Evolutionary conservation across 2,329 filamentous ascomycete species (phyloP), one percentile per base, ranked within the genome.

Genomic region (Cladosporium sphaerospermum): DNA sequence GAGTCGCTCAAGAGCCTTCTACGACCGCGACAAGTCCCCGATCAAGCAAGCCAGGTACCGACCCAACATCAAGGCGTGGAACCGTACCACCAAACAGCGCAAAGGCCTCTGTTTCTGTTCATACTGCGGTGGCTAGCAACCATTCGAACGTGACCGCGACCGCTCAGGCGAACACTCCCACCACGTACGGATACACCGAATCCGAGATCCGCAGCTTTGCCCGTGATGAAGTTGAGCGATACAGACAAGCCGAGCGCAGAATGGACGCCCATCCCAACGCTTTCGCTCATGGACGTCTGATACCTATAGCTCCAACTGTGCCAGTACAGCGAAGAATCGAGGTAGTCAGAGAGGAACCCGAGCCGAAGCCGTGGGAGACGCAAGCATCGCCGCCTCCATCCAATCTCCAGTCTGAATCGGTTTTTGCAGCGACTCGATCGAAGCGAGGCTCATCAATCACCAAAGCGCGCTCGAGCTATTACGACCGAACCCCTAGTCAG

Each of bases 161-260:
- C 13, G 48, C 40, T 14, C 31, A 51, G 37, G 40, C 36, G 32
- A 19, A 11, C 13, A 40, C 13, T 6, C 48, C 48, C 10, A 13
- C 11, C 5, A 9, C 14, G 3, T 14, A 28, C 14, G 16, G 18
- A 1, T 47, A 40, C 40, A 48, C 57, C 3, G 57, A 62, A 34
- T 43, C 48, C 5, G 62, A 67, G 31, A 62, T 69, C 31, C 59
- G 66, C 2, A 59, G 54, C 40, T 62, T 69, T 37, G 65, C 66
- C 32, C 58, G 66, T 28, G 65, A 69, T 32, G 67, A 69, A 44
- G 58, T 69, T 37, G 60, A 61, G 19, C 60, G 60, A 9, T 69
- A 67, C 51, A 61, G 66, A 14, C 60, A 63, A 48, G 62, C 61
- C 6, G 67, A 69, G 56, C 61, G 66, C n/a, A 64, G 57, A 52